Evolutionary conservation across 306 rosid genomes (phyloP).

Genomic region (Fagus sylvatica): DNA sequence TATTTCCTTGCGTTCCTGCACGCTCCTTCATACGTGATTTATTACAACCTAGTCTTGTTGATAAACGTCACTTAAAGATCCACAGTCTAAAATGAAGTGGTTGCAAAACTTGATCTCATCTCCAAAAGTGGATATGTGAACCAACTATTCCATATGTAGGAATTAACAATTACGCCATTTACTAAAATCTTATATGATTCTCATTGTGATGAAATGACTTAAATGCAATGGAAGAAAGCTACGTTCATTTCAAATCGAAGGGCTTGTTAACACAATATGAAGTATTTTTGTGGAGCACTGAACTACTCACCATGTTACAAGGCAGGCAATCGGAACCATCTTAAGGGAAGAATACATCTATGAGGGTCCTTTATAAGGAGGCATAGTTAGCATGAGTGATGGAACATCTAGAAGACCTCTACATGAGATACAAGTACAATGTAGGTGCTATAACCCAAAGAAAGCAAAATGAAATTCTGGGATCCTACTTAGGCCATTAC

Average conservation of each 20-base stretch:
- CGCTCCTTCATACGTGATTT: neutral
- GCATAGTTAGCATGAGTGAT: too few species aligned
- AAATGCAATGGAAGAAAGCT: neutral
- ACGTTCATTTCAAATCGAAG: neutral
- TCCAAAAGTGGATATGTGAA: neutral
- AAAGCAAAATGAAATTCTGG: neutral
- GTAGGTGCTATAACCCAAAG: too few species aligned
- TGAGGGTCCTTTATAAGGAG: too few species aligned
- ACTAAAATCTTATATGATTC: neutral
- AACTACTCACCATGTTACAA: neutral
- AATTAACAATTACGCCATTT: neutral
- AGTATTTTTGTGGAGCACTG: neutral
- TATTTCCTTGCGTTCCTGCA: neutral
- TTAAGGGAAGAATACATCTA: too few species aligned
- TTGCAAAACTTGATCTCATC: neutral
- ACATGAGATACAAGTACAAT: too few species aligned
- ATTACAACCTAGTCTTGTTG: neutral
- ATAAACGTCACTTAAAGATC: too few species aligned
- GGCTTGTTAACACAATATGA: neutral
- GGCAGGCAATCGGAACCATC: too few species aligned
- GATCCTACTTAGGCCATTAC: conserved; percentile 16
- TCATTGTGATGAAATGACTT: neutral
- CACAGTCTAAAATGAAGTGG: neutral
- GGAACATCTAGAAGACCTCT: too few species aligned
- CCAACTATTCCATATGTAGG: neutral